Evolutionary conservation across 1,139 yeast species (phyloP), one percentile per base, ranked within the genome.

Genomic region (Kodamaea fungicola): DNA sequence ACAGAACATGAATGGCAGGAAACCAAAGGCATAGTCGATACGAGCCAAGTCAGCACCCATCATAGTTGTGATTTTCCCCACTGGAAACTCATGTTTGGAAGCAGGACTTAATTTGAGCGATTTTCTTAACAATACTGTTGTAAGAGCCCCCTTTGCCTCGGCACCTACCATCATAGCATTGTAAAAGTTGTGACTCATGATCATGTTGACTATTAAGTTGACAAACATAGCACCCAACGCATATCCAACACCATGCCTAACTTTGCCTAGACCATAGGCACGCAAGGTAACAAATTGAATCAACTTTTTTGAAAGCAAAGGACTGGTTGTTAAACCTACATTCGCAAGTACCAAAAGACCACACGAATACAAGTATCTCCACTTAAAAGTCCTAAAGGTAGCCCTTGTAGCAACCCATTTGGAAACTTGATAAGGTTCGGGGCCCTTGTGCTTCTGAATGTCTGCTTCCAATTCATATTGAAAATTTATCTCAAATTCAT

Each of bases 41-140:
- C 95, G 76, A 22, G 89, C 77, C 39, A 87, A 69, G 55, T 87
- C 96, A 2, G 94, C 81, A n/a, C 92, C 82, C 60, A 87, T 72
- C 52, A 86, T 61, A 12, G 81, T 62, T 13, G 71, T 64, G 42
- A 65, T 59, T 38, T 59, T 62, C 26, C 67, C 63, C 1, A 48
- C 35, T 1, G 69, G 55, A 37, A 43, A 65, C 35, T 56, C 50
- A 44, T 57, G 64, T 33, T 53, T 52, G 21, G 60, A 46, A 36
- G 48, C 49, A 6, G 60, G 60, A 43, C 50, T 57, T 21, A 63
- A 46, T 19, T 48, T 45, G 42, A 62, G 61, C 1, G 69, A 54
- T 38, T 65, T 65, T 13, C 54, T 57, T 31, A 64, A 50, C 7
- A 64, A 47, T 2, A 59, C 59, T 39, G 59, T 64, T 10, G 67